Evolutionary conservation across 306 rosid genomes (phyloP), one percentile per base, ranked within the genome.

Genomic region (Vigna trinervia): DNA sequence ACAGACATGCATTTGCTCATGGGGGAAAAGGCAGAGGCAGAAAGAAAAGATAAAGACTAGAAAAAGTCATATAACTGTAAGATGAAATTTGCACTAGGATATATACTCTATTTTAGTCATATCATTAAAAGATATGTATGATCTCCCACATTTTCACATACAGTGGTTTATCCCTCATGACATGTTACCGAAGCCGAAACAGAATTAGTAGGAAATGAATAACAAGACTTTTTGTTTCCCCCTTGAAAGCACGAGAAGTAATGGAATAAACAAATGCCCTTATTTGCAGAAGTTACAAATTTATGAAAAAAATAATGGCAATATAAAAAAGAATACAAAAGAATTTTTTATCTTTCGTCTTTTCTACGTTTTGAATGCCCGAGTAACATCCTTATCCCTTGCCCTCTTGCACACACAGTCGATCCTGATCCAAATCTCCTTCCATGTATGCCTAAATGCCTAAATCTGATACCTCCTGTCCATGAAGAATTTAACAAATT

Each of bases 311-410:
- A 83, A 76, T 0, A 85, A 85, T 81, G 89, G 76, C 59, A 81
- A 84, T 73, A 54, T 70, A 75, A 77, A 74, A 87, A 84, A 79
- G 86, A 88, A 84, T 87, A 50, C 88, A 66, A 83, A 87, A 88
- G 88, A 88, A 90, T 84, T 47, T 22, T 71, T 65, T 79, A 38
- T 71, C 46, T 76, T 52, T 28, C 14, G 34, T 54, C 57, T 32
- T 32, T 60, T 23, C 11, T 65, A 17, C 69, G 13, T 75, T 69
- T 61, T 60, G 48, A 12, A 47, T 83, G 80, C 80, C 85, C 64
- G 48, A 80, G 71, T 38, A 85, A 76, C 53, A 65, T 26, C 59
- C 61, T 67, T 72, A 8, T 50, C 54, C 56, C 41, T 9, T 17
- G 71, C 26, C 11, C 56, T n/a, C 45, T 57, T 58, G 47, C 56